Evolutionary conservation across 2,329 filamentous ascomycete species (phyloP).

Genomic region (Penicillium verrucosum): DNA sequence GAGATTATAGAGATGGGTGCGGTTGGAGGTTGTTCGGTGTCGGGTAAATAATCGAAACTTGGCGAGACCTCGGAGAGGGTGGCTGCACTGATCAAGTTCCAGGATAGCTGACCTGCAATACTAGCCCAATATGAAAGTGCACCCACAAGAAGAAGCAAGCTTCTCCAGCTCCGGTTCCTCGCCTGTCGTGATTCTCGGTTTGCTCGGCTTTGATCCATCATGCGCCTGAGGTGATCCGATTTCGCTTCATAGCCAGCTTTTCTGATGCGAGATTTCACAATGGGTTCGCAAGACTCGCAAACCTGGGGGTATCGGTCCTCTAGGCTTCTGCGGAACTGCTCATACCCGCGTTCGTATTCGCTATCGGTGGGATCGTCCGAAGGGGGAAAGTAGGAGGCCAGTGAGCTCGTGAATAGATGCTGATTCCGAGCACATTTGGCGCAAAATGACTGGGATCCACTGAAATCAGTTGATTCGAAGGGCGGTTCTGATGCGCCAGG

Average conservation of each 20-base stretch:
- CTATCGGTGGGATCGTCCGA: slow-evolving; percentile 65
- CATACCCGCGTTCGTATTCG: slow-evolving; percentile 65
- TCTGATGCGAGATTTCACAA: slow-evolving; percentile 66
- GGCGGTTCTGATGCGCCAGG: slow-evolving; percentile 48
- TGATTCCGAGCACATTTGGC: slow-evolving; percentile 84
- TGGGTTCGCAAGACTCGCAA: slow-evolving; percentile 74
- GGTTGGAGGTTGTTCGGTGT: slow-evolving; percentile 8
- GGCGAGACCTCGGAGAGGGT: slow-evolving; percentile 16
- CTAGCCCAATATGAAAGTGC: slow-evolving; percentile 44
- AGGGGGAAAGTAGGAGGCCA: slow-evolving; percentile 75
- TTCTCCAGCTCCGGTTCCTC: slow-evolving; percentile 43
- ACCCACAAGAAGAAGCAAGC: slow-evolving; percentile 42
- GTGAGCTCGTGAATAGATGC: slow-evolving; percentile 68
- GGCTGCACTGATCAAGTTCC: slow-evolving; percentile 40
- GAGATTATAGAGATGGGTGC: slow-evolving; percentile 19
- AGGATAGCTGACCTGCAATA: slow-evolving; percentile 43
- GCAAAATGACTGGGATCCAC: slow-evolving; percentile 59
- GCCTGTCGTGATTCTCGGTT: slow-evolving; percentile 32
- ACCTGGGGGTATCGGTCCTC: slow-evolving; percentile 86
- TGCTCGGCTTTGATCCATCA: slow-evolving; percentile 63
- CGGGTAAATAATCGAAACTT: not conserved
- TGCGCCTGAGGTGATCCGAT: slow-evolving; percentile 72
- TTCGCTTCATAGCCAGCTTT: slow-evolving; percentile 76
- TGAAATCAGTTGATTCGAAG: slow-evolving; percentile 30
- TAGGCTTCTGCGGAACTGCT: slow-evolving; percentile 66